Evolutionary conservation across 2,329 filamentous ascomycete species (phyloP).

Genomic region (Purpureocillium lavendulum): DNA sequence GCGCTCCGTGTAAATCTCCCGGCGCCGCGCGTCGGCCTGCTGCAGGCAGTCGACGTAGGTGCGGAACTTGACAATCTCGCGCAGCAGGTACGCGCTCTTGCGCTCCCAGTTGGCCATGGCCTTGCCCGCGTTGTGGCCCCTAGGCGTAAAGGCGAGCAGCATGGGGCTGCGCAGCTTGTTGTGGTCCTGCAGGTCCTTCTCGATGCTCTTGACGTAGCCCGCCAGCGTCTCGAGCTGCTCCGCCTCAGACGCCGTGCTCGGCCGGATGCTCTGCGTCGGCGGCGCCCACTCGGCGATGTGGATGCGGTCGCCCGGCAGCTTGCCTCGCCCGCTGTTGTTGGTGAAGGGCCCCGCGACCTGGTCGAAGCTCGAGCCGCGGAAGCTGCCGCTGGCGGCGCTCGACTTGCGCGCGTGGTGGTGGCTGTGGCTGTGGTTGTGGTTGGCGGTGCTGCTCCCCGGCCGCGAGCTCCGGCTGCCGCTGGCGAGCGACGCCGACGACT

Average conservation of each 20-base stretch:
- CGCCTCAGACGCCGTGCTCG: constrained; percentile 66
- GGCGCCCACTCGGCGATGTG: constrained; percentile 83
- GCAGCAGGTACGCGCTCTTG: constrained; percentile 83
- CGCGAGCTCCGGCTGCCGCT: constrained; percentile 30
- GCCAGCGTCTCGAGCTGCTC: constrained; percentile 72
- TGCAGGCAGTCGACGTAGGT: constrained; percentile 86
- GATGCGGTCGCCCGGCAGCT: constrained; percentile 77
- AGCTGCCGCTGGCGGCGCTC: constrained; percentile 41
- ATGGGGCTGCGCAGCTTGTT: constrained; percentile 83
- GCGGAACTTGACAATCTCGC: constrained; percentile 93
- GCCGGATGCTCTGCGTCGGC: constrained; percentile 82
- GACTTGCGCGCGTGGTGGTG: constrained; percentile 26
- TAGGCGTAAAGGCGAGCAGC: constrained; percentile 80
- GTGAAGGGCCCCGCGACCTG: constrained; percentile 44
- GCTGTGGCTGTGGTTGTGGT: no score
- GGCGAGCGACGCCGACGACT: constrained; percentile 24
- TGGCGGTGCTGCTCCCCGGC: constrained; percentile 42
- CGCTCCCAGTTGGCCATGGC: constrained; percentile 97
- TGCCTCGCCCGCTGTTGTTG: constrained; percentile 39
- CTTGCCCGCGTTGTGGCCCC: constrained; percentile 70
- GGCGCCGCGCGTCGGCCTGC: constrained; percentile 60
- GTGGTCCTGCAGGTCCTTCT: constrained; percentile 76
- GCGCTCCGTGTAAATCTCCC: constrained; percentile 60
- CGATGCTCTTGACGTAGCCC: constrained; percentile 76
- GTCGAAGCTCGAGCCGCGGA: constrained; percentile 53